Evolutionary conservation across 2,329 filamentous ascomycete species (phyloP), one percentile per base, ranked within the genome.

Genomic region (Verticillium nonalfalfae): DNA sequence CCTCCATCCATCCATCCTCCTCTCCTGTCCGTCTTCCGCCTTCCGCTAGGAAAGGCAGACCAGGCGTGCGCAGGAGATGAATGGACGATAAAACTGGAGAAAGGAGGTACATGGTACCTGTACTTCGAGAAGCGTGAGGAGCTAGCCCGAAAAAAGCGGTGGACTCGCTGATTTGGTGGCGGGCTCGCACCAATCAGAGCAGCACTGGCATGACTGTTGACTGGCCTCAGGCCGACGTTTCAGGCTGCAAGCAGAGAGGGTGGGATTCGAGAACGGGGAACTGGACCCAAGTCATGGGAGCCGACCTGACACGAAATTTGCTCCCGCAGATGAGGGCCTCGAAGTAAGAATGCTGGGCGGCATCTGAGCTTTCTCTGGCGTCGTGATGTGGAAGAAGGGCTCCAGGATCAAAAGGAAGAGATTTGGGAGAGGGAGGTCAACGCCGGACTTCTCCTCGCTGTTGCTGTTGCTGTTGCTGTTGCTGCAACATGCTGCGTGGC

Each of bases 101-200:
- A 58, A 55, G 40, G 61, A 56, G 62, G 62, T 62, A 63, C 59
- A n/a, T 50, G 61, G 60, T 65, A 64, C 64, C 64, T 33, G 62
- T 64, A 65, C 64, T 65, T 65, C 59, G 45, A 50, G 45, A 3
- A 18, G 45, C n/a, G 35, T 61, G n/a, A 61, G 60, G 31, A 15
- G 40, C 63, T 64, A 64, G 40, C 50, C 63, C 61, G 56, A 60
- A 65, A 54, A 64, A 61, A 56, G 63, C 63, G 52, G 64, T 64
- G 64, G 61, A 34, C 58, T 59, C 61, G 31, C 56, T 64, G 64
- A 65, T 64, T 61, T 65, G 64, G 61, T 65, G 64, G 63, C 63
- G 59, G 54, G 59, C 36, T 56, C 36, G 15, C 52, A 55, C 64
- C 61, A 63, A 59, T 61, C 57, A 64, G 56, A 60, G 56, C 40